phyloP scores from a whole-genome alignment of 305 asterid genomes.

The Fraxinus sp. region DNA sequence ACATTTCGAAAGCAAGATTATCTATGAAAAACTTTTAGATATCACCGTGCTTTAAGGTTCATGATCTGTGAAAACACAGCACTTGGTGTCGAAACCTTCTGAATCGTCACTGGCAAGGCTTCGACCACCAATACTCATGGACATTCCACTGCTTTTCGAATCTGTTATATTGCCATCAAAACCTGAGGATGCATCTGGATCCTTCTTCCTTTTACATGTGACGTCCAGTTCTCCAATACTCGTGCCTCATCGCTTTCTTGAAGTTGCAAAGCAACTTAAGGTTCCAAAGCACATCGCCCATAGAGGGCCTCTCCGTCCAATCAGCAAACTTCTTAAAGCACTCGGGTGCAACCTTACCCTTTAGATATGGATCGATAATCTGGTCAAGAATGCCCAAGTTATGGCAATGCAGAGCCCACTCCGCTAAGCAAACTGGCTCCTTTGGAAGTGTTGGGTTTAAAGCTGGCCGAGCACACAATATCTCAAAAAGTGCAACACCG shows the following conservation, averaged over 20 bases:
- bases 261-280: constrained; percentile 82
- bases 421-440: constrained; percentile 87
- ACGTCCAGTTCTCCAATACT: constrained; percentile 54
- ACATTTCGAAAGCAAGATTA: not conserved
- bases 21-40: not conserved
- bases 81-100: constrained; percentile 81
- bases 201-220: constrained; percentile 60
- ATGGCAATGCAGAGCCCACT: constrained; percentile 83
- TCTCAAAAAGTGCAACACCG: constrained; percentile 80
- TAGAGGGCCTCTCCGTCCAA: constrained; percentile 81
- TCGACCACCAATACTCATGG: constrained; percentile 89
- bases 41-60: constrained; percentile 92
- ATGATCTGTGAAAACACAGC: constrained; percentile 96
- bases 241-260: constrained; percentile 87
- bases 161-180: constrained; percentile 65
- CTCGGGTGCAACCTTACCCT: constrained; percentile 83
- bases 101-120: constrained; percentile 95
- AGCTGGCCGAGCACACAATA: constrained; percentile 85
- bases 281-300: constrained; percentile 96
- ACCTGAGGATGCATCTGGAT: constrained; percentile 50
- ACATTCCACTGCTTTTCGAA: constrained; percentile 77
- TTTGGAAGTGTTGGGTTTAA: constrained; percentile 75
- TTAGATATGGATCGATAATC: constrained; percentile 79
- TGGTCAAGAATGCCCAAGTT: constrained; percentile 76
- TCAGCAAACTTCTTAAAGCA: constrained; percentile 79